A percentile compares a stretch with the other conserved stretches of the same genome.
These are phyloP conservation scores for Xylariaceae sp. DNA, from an alignment of 2,329 filamentous ascomycete genomes.

Conservation along the genomic window DNA sequence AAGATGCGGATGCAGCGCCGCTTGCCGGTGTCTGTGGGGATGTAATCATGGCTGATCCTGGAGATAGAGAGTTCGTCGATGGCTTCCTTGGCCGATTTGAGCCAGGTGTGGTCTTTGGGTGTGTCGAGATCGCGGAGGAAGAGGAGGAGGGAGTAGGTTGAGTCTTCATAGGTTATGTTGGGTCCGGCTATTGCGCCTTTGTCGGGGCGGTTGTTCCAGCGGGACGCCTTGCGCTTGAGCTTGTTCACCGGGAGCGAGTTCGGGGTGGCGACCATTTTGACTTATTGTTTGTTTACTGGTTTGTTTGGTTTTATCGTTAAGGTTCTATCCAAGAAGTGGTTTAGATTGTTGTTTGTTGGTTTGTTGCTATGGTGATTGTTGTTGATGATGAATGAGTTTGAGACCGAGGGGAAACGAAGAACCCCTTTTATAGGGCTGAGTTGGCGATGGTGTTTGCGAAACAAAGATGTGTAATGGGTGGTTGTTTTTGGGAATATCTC, in stretches of 20 bases:
- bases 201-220: slow-evolving; percentile 1
- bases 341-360: no score
- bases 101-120: no score
- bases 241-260: neutral
- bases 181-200: neutral
- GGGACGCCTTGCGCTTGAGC: slow-evolving; percentile 6
- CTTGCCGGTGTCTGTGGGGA: neutral
- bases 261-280: neutral
- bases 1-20: neutral
- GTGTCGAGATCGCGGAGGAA: neutral
- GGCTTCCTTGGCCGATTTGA: no score
- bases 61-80: no score
- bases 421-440: no score
- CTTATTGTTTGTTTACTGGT: neutral
- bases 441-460: no score
- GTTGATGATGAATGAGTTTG: no score
- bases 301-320: neutral
- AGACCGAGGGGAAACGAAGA: no score
- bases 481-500: no score
- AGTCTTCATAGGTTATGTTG: neutral
- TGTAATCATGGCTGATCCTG: slow-evolving; percentile 4
- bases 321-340: no score
- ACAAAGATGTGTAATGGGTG: no score
- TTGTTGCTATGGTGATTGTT: no score
- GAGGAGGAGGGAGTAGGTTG: slow-evolving; percentile 2